Conservation (phyloP, 129 eudicot species). For the Heracleum sosnowskyi region DNA sequence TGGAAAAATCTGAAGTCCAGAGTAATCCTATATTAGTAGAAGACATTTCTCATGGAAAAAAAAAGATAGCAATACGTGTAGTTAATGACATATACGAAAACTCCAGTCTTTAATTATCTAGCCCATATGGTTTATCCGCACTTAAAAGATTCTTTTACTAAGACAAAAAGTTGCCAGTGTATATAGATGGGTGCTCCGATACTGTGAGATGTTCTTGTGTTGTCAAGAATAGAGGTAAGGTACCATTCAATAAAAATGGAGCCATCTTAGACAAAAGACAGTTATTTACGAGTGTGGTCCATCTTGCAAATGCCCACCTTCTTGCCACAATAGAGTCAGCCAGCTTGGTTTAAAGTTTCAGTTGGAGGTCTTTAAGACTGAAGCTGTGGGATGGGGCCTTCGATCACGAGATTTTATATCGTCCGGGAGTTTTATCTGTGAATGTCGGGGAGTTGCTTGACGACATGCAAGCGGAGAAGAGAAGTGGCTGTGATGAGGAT, state of each 20-base stretch:
- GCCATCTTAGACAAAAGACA: slow-evolving; percentile 15
- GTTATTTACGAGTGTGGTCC: slow-evolving; percentile 42
- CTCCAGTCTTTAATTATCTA: slow-evolving; percentile 22
- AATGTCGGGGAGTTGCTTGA: too few relatives aligned
- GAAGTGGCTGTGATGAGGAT: slow-evolving; percentile 19
- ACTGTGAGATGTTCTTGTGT: slow-evolving; percentile 23
- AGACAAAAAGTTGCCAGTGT: slow-evolving; percentile 27
- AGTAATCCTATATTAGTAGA: background rate
- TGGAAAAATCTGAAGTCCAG: background rate
- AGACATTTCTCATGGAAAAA: slow-evolving; percentile 33
- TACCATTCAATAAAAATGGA: slow-evolving; percentile 26
- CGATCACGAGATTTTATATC: too few relatives aligned
- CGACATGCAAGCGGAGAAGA: too few relatives aligned
- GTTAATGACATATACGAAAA: slow-evolving; percentile 21
- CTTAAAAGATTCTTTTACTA: background rate
- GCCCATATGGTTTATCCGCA: slow-evolving; percentile 18
- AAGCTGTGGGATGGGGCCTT: slow-evolving; percentile 37
- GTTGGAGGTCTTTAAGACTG: slow-evolving; percentile 38
- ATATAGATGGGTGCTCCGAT: slow-evolving; percentile 25
- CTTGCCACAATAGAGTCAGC: slow-evolving; percentile 38
- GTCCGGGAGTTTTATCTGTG: too few relatives aligned
- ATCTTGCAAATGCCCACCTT: slow-evolving; percentile 37
- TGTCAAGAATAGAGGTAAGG: slow-evolving; percentile 24
- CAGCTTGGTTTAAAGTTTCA: slow-evolving; percentile 23
- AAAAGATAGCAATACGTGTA: slow-evolving; percentile 20